Base-by-base conservation (phyloP, 768 basidiomycete species). In the Botryobasidium botryosum region DNA sequence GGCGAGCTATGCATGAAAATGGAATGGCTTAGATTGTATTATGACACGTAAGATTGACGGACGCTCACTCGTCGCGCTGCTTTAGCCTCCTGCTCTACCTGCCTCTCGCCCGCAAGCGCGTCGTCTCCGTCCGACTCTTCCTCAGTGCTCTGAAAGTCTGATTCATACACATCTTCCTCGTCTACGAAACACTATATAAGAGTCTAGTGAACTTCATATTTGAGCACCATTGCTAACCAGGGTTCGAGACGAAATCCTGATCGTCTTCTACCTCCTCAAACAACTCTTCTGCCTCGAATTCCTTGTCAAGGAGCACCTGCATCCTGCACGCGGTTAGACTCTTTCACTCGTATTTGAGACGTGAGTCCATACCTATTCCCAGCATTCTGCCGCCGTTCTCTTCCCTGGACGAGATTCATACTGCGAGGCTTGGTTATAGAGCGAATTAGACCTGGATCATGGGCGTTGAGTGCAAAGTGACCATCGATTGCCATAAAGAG, bases 231-330 rank as follows among this genome's bases (percentile, higher is more conserved):
- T n/a, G 25, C 44, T 23, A 20, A 46, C 47, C 47, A 48, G 33
- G 46, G 47, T 49, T 49, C 23, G 23, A n/a, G 12, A 48, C 35
- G 39, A 49, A 49, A 12, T 49, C 47, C 33, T 49, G 46, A 35
- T 49, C 46, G 35, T 49, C 47, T 35, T 49, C 47, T 3, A 47
- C 36, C 35, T 49, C 47, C 45, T 50, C 32, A 45, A 49, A 49
- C 6, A 25, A 46, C 31, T 49, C 47, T 33, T 49, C 47, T 8
- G 24, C 25, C 43, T 44, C 43, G 32, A 46, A 49, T 6, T 18
- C 47, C 21, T 45, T 35, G 27, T 33, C 48, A 20, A 49, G 27
- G 33, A 49, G 27, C 20, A 45, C 47, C 33, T 40, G 20, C 47
- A 49, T 47, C 29, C 47, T 33, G 45, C 31, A 46, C 32, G 26